Percentiles rank a stretch among this genome's conserved stretches.
phyloP scores from a whole-genome alignment of 2,329 filamentous ascomycete genomes.

The Aspergillus aculeatus region DNA sequence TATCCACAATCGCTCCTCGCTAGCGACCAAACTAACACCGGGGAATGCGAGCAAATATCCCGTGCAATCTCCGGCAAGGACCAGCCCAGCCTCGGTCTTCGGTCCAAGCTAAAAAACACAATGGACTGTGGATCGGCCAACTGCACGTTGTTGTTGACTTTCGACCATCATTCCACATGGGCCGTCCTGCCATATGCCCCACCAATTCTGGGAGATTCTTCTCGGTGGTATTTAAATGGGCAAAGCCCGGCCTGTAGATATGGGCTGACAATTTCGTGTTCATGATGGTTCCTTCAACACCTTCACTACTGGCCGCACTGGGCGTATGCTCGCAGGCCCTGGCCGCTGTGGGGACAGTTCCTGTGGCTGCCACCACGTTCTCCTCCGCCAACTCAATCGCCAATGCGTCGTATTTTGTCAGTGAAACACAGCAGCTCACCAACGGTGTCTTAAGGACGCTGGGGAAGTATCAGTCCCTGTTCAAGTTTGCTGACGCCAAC shows the following conservation, averaged over 20 bases:
- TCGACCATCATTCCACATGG: neutral
- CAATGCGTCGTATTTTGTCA: slow-evolving; percentile 22
- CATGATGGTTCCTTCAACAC: slow-evolving; percentile 9
- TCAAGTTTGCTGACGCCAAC: slow-evolving; percentile 21
- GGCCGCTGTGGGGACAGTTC: slow-evolving; percentile 12
- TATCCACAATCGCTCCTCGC: neutral
- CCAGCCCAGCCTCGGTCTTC: no score
- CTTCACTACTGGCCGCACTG: slow-evolving; percentile 16
- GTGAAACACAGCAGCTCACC: slow-evolving; percentile 29
- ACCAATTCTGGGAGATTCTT: neutral
- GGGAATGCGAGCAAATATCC: neutral
- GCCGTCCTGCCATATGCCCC: neutral
- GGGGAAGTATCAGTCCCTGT: slow-evolving; percentile 17
- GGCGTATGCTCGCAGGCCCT: slow-evolving; percentile 12
- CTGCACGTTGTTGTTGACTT: neutral
- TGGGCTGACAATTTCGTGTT: neutral
- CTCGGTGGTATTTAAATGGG: neutral
- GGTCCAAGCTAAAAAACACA: no score
- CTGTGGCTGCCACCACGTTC: slow-evolving; percentile 10
- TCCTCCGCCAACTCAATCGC: slow-evolving; percentile 9
- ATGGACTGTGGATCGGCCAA: neutral
- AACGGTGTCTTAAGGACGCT: slow-evolving; percentile 19
- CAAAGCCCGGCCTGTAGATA: neutral
- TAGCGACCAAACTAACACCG: neutral
- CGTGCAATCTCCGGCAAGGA: neutral